phyloP scores from a whole-genome alignment of 1,284 basidiomycete genomes.

The Boletus sp. region DNA sequence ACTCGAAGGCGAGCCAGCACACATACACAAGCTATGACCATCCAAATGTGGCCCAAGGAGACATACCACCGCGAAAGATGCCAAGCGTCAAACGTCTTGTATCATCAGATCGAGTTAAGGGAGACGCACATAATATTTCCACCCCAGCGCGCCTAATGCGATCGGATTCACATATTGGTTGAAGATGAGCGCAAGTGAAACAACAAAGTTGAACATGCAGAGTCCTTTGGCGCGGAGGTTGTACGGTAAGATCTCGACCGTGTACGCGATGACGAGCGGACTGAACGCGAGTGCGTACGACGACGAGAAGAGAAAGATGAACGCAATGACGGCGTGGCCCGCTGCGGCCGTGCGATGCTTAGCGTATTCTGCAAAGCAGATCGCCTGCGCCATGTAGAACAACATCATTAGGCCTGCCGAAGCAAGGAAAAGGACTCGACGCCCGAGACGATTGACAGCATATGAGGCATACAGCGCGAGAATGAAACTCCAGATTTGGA shows the following conservation, averaged over 20 bases:
- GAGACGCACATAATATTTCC: conserved; percentile 63
- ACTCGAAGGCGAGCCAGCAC: conserved; percentile 69
- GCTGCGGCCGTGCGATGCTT: conserved; percentile 48
- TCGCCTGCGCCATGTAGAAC: conserved; percentile 73
- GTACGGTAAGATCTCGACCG: conserved; percentile 76
- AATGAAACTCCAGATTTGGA: conserved; percentile 75
- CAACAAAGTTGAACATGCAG: conserved; percentile 70
- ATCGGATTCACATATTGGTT: conserved; percentile 87
- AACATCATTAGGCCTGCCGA: conserved; percentile 70
- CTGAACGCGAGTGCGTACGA: conserved; percentile 74
- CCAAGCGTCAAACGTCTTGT: neutral
- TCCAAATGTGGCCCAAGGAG: too few species aligned
- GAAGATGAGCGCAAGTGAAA: conserved; percentile 71
- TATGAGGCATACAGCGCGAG: conserved; percentile 64
- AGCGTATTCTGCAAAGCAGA: conserved; percentile 67
- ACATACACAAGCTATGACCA: conserved; percentile 60
- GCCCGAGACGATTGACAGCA: conserved; percentile 61
- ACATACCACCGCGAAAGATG: too few species aligned
- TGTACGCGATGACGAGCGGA: conserved; percentile 75
- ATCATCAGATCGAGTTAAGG: neutral
- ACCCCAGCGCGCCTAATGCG: conserved; percentile 58
- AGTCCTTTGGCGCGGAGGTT: conserved; percentile 79
- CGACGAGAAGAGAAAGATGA: conserved; percentile 77
- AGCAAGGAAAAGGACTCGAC: conserved; percentile 64
- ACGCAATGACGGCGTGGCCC: conserved; percentile 71